A percentile compares a stretch with the other conserved stretches of the same genome.
Evolutionary conservation across 202 grass and related monocot genomes (phyloP).

Genomic region (Brachypodium distachyon): DNA sequence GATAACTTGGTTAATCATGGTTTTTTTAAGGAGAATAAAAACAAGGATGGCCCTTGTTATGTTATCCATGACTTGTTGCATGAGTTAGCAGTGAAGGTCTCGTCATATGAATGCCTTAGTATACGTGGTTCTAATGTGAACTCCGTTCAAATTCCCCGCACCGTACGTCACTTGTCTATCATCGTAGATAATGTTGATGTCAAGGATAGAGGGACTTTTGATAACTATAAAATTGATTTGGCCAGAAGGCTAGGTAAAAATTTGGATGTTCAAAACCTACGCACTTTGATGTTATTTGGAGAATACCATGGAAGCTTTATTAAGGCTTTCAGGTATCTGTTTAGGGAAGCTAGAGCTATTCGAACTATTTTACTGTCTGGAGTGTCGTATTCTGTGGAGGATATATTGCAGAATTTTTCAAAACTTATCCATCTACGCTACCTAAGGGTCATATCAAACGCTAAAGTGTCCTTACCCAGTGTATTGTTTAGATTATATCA

Average conservation of each 20-base stretch:
- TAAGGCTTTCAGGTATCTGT: background rate
- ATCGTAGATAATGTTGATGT: background rate
- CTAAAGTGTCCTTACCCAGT: background rate
- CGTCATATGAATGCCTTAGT: background rate
- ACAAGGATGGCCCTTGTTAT: background rate
- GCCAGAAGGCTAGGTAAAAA: background rate
- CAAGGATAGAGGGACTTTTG: background rate
- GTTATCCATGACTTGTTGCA: conserved; percentile 28
- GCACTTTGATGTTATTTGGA: background rate
- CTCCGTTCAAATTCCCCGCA: background rate
- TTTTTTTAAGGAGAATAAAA: background rate
- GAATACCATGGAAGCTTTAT: background rate
- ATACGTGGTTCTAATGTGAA: background rate
- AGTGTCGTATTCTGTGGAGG: background rate
- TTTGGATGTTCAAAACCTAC: background rate
- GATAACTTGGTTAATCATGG: background rate
- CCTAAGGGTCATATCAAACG: background rate
- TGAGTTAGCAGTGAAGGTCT: conserved; percentile 1
- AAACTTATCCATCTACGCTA: background rate
- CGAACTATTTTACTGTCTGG: background rate
- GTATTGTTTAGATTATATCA: background rate
- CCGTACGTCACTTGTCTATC: background rate
- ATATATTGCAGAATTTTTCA: background rate
- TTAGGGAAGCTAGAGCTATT: background rate
- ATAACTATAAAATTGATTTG: background rate